phyloP scores from a whole-genome alignment of 352 stramenopile genomes.

The Phytopythium mirpurense region DNA sequence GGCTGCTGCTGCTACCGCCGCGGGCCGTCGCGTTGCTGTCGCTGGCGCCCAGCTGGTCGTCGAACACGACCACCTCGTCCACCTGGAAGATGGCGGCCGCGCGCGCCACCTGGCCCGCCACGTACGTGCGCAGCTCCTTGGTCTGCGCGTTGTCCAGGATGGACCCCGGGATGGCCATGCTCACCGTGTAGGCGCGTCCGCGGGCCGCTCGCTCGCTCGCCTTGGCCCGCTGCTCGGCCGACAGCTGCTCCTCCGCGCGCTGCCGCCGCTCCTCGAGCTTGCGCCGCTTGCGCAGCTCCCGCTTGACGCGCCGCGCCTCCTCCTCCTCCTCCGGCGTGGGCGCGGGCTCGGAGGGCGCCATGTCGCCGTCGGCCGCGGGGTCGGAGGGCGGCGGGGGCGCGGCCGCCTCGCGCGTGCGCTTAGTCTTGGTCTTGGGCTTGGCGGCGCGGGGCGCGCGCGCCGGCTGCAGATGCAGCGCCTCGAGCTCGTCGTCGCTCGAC shows the following conservation, averaged over 20 bases:
- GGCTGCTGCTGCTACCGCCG: not conserved
- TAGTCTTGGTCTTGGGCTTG: slow-evolving; percentile 8
- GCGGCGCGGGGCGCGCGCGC: slow-evolving; percentile 24
- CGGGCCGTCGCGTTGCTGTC: slow-evolving; percentile 42
- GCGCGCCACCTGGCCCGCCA: slow-evolving; percentile 95
- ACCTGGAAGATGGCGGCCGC: slow-evolving; percentile 97
- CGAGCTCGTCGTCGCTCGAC: slow-evolving; percentile 78
- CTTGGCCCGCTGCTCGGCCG: slow-evolving; percentile 30
- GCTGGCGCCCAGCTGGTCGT: slow-evolving; percentile 89
- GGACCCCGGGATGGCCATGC: slow-evolving; percentile 94
- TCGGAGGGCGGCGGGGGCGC: not conserved
- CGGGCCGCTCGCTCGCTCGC: slow-evolving; percentile 37
- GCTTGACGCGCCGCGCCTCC: slow-evolving; percentile 34
- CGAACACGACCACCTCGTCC: slow-evolving; percentile 98
- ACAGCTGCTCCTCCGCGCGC: slow-evolving; percentile 23
- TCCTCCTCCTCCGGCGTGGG: slow-evolving; percentile 8
- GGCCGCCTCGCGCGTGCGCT: not conserved
- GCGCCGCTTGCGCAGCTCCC: slow-evolving; percentile 65
- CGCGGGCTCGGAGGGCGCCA: slow-evolving; percentile 5
- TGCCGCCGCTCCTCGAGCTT: slow-evolving; percentile 52
- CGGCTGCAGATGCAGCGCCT: slow-evolving; percentile 49
- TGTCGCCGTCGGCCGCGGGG: not conserved
- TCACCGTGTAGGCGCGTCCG: slow-evolving; percentile 90
- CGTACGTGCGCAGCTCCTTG: slow-evolving; percentile 95
- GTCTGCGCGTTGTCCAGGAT: slow-evolving; percentile 98